Base-by-base conservation (phyloP, 2,329 filamentous ascomycete species). In the Trichocomaceae sp. region DNA sequence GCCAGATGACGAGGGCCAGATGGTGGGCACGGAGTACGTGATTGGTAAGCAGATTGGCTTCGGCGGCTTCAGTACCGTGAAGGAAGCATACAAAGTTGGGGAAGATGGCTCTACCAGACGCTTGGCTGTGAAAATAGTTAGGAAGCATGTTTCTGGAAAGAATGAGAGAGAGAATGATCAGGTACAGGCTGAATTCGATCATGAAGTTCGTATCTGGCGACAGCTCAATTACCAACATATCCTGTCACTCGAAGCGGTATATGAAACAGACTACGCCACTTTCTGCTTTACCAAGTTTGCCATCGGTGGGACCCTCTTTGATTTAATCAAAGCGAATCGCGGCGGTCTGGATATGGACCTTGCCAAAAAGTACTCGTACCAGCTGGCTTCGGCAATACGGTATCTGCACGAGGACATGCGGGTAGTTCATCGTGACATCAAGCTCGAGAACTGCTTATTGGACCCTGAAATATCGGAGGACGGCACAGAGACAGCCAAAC, bases 361-460 rank as follows among this genome's bases (percentile, higher is more conserved):
- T 5, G 82, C 80, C 2, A 82, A 78, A 61, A 79, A 78, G 59
- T 86, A 86, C 63, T 69, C 78, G 0, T 83, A 81, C 61, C 83
- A 87, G 63, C 72, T 87, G 9, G 83, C 83, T 1, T 81, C 77
- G 35, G 83, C 84, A 3, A 69, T 87, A 45, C 78, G 84, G 52
- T 87, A 86, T 64, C 71, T 87, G 8, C 84, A 87, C 63, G 81
- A 86, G 65, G 84, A 87, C 63, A 81, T 84, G 22, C 78, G 79
- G 26, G 78, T 86, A 23, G 82, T 85, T 22, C 84, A 87, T 64
- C 77, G 84, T 47, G 84, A 87, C 64, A 79, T 87, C 64, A 87
- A 87, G 66, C 77, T 86, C 22, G 84, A 87, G 63, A 87, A 87
- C 60, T 85, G 83, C 60, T 77, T 87, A 2, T 63, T 86, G 35